These are phyloP conservation scores for Suillus paluster DNA, from an alignment of 768 basidiomycete species.

Conservation along the genomic window DNA sequence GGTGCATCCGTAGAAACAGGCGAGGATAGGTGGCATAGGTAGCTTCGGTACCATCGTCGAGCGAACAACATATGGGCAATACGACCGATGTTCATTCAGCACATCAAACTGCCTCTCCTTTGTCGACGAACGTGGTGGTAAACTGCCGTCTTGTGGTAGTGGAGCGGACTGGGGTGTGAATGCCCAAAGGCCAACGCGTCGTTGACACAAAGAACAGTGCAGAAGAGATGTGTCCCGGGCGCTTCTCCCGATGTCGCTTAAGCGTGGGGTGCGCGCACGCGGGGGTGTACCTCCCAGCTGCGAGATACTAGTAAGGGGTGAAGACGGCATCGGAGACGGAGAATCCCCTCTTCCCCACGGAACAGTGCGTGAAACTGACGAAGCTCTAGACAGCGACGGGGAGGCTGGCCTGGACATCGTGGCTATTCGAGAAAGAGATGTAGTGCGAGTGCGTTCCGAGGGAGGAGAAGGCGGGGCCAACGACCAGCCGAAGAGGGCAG, in stretches of 20 bases:
- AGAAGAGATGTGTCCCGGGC: conserved; percentile 56
- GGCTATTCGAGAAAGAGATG: conserved; percentile 32
- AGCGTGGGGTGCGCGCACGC: conserved; percentile 13
- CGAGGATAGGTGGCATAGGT: conserved; percentile 35
- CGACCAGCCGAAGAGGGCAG: conserved; percentile 55
- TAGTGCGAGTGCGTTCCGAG: conserved; percentile 15
- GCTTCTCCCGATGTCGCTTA: conserved; percentile 12
- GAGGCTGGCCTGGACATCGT: conserved; percentile 28
- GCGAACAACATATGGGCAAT: conserved; percentile 82
- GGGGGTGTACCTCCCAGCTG: conserved; percentile 20
- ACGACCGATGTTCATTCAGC: conserved; percentile 81
- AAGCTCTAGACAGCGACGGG: conserved; percentile 37
- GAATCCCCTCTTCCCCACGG: conserved; percentile 18
- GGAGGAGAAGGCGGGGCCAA: conserved; percentile 34
- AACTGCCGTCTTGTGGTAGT: conserved; percentile 16
- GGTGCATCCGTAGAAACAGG: conserved; percentile 20
- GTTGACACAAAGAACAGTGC: conserved; percentile 72
- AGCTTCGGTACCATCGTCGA: conserved; percentile 68
- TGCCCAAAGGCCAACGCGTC: conserved; percentile 81
- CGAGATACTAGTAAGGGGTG: conserved; percentile 25
- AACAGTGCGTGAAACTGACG: conserved; percentile 32
- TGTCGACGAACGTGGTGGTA: conserved; percentile 22
- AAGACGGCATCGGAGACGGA: conserved; percentile 18
- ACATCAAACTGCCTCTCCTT: conserved; percentile 65
- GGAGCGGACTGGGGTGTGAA: conserved; percentile 44